Conservation (phyloP, 495 filamentous ascomycete genomes). For the Cenococcum geophilum region DNA sequence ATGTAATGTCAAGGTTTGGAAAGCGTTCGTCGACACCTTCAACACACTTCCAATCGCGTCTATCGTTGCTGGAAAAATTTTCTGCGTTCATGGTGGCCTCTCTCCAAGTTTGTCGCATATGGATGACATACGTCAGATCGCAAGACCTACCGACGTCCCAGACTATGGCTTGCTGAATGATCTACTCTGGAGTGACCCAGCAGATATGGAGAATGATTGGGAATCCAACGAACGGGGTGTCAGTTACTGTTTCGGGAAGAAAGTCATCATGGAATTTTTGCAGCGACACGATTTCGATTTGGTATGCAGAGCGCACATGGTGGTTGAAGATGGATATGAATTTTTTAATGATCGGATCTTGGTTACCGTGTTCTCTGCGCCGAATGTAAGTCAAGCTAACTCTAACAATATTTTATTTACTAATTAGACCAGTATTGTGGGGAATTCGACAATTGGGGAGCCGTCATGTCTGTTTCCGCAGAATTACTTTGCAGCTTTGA, state of each 20-base stretch:
- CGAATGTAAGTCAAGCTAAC: slow-evolving; percentile 65
- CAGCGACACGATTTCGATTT: slow-evolving; percentile 94
- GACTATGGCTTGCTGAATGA: slow-evolving; percentile 97
- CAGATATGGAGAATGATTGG: slow-evolving; percentile 97
- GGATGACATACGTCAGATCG: slow-evolving; percentile 97
- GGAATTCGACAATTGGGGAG: slow-evolving; percentile 99
- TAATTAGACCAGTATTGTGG: slow-evolving; percentile 72
- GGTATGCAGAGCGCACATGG: slow-evolving; percentile 97
- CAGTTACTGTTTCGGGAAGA: slow-evolving; percentile 98
- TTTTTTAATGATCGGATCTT: slow-evolving; percentile 95
- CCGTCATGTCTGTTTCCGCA: slow-evolving; percentile 93
- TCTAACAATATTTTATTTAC: slow-evolving; percentile 26
- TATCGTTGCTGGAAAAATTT: slow-evolving; percentile 97
- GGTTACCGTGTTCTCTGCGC: slow-evolving; percentile 96
- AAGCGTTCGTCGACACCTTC: slow-evolving; percentile 97
- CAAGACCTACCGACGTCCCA: slow-evolving; percentile 91
- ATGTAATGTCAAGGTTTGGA: slow-evolving; percentile 98
- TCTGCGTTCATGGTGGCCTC: slow-evolving; percentile 95
- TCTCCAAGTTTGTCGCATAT: slow-evolving; percentile 91
- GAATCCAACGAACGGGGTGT: slow-evolving; percentile 95
- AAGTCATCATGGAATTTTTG: slow-evolving; percentile 95
- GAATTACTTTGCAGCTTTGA: slow-evolving; percentile 97
- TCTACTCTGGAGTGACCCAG: slow-evolving; percentile 94
- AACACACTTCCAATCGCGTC: slow-evolving; percentile 93
- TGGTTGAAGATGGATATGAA: slow-evolving; percentile 98